These are phyloP conservation scores for Trichoderma brevicompactum DNA, from an alignment of 2,329 filamentous ascomycete species.

Conservation along the genomic window DNA sequence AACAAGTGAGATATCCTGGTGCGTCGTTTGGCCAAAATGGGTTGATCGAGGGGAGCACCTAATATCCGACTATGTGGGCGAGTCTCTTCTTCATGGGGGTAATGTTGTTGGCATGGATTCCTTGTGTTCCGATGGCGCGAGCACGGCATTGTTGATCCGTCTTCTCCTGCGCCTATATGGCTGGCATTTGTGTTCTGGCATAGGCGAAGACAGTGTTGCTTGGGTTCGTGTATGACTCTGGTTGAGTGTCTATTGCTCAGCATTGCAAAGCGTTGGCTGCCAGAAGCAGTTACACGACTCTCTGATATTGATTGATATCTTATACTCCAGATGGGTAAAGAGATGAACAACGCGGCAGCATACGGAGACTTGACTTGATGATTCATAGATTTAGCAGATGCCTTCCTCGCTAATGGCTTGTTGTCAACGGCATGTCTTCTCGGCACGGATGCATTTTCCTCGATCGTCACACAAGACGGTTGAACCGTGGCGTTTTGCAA, in stretches of 20 bases:
- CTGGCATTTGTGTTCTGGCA: not conserved
- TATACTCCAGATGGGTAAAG: not conserved
- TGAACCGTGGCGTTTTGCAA: constrained; percentile 14
- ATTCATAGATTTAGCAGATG: not conserved
- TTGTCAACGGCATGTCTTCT: not conserved
- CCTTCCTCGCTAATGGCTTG: not conserved
- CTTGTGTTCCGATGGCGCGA: not conserved
- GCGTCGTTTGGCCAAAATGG: constrained; percentile 5
- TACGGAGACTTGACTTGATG: too few relatives aligned
- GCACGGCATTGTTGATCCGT: not conserved
- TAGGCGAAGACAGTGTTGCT: not conserved
- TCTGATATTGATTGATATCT: not conserved
- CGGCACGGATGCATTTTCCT: constrained; percentile 17
- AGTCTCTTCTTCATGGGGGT: not conserved
- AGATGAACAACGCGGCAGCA: not conserved
- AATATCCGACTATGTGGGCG: not conserved
- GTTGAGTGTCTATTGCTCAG: not conserved
- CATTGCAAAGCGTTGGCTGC: not conserved
- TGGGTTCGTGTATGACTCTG: not conserved
- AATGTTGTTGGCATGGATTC: not conserved
- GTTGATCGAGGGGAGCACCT: not conserved
- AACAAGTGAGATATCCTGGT: constrained; percentile 25
- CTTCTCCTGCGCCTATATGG: not conserved
- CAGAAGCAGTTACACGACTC: not conserved
- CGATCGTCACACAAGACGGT: constrained; percentile 13